Percentiles rank a stretch among this genome's conserved stretches.
phyloP scores from a whole-genome alignment of 768 basidiomycete genomes.

The Boletus vermiculosoides region DNA sequence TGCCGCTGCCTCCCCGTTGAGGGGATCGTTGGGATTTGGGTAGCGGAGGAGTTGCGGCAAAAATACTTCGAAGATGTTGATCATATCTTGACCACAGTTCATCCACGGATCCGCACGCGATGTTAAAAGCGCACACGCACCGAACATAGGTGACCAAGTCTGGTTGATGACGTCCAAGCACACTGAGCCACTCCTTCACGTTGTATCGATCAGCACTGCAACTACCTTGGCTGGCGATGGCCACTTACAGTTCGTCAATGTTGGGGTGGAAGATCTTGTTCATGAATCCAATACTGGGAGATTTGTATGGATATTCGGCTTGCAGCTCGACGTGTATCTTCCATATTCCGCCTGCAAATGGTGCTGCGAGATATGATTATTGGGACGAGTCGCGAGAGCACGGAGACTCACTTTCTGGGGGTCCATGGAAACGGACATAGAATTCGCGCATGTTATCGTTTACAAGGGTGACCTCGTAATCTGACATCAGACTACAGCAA shows the following conservation, averaged over 20 bases:
- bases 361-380: slow-evolving; percentile 53
- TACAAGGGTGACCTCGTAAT: slow-evolving; percentile 95
- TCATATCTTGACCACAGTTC: slow-evolving; percentile 69
- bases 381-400: slow-evolving; percentile 1
- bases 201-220: slow-evolving; percentile 7
- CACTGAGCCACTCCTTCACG: slow-evolving; percentile 86
- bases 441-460: slow-evolving; percentile 99
- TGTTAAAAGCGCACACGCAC: slow-evolving; percentile 46
- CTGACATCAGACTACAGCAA: slow-evolving; percentile 83
- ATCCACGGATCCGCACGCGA: slow-evolving; percentile 1
- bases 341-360: slow-evolving; percentile 97
- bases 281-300: slow-evolving; percentile 99
- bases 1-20: slow-evolving; percentile 97
- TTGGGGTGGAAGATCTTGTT: slow-evolving; percentile 99
- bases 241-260: slow-evolving; percentile 91
- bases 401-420: slow-evolving; percentile 76
- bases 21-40: slow-evolving; percentile 96
- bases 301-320: slow-evolving; percentile 98
- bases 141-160: slow-evolving; percentile 99
- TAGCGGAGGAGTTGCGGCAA: slow-evolving; percentile 95
- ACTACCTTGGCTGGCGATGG: slow-evolving; percentile 4
- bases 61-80: slow-evolving; percentile 99
- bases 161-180: slow-evolving; percentile 99
- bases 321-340: slow-evolving; percentile 99
- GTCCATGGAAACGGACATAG: slow-evolving; percentile 94